Conservation (phyloP, 1,284 basidiomycete species). For the Athelia sp. region DNA sequence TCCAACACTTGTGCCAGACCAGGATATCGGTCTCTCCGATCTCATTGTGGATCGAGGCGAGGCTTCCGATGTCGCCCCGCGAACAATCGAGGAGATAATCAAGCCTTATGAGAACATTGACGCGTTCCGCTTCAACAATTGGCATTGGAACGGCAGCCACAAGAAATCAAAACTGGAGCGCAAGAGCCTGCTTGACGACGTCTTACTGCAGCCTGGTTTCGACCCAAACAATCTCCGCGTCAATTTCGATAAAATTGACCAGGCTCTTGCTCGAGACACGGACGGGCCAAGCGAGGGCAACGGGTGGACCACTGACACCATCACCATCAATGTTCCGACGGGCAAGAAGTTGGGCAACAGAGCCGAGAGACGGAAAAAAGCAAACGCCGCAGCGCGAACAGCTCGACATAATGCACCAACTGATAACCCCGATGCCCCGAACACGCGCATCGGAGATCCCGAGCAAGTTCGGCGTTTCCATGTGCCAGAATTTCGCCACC, state of each 20-base stretch:
- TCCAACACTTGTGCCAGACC: not conserved
- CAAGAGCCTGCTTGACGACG: not conserved
- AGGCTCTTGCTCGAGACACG: not conserved
- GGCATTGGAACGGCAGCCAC: not conserved
- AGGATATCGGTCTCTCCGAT: not conserved
- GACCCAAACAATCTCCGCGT: not conserved
- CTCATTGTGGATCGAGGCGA: not conserved
- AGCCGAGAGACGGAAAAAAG: not conserved
- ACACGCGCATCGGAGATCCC: no score
- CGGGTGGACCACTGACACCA: not conserved
- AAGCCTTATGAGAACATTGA: not conserved
- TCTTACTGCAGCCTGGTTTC: not conserved
- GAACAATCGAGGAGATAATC: not conserved
- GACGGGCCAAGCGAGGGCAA: not conserved
- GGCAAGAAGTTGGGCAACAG: constrained; percentile 13
- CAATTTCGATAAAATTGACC: not conserved
- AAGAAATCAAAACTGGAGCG: constrained; percentile 1
- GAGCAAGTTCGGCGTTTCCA: not conserved
- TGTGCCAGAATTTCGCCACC: constrained; percentile 5
- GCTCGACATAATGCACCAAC: not conserved
- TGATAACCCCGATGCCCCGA: not conserved
- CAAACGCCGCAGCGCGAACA: not conserved
- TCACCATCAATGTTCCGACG: constrained; percentile 17
- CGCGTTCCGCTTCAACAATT: not conserved
- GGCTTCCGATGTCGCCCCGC: not conserved